Evolutionary conservation across 306 rosid species (phyloP).

Genomic region (Canavalia ensiformis): DNA sequence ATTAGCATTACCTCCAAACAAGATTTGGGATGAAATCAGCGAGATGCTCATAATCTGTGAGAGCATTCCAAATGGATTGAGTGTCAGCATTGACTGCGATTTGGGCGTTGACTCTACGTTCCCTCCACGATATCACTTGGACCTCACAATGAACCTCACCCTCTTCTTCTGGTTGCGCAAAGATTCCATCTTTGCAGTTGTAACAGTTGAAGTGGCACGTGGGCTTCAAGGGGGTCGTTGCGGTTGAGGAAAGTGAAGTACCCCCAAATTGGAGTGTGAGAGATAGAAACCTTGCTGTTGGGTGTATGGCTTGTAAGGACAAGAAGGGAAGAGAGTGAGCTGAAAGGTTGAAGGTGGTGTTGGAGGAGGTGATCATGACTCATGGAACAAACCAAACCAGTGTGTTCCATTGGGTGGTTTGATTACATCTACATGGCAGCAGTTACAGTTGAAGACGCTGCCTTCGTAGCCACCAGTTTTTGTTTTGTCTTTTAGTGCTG

Average conservation of each 20-base stretch:
- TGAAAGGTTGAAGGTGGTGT: constrained; percentile 46
- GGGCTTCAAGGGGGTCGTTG: constrained; percentile 48
- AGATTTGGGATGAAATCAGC: constrained; percentile 95
- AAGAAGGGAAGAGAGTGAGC: constrained; percentile 43
- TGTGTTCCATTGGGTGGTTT: constrained; percentile 18
- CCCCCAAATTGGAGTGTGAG: constrained; percentile 34
- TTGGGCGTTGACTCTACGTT: constrained; percentile 73
- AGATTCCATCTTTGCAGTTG: constrained; percentile 34
- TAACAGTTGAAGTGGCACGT: constrained; percentile 40
- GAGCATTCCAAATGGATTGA: constrained; percentile 83
- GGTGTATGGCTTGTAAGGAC: constrained; percentile 2
- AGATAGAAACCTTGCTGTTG: constrained; percentile 35
- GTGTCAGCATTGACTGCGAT: constrained; percentile 71
- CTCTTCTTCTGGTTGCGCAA: constrained; percentile 8
- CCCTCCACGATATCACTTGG: constrained; percentile 89
- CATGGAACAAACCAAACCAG: neutral
- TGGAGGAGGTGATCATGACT: constrained; percentile 20
- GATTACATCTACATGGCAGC: neutral
- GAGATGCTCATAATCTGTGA: constrained; percentile 89
- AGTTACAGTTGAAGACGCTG: constrained; percentile 19
- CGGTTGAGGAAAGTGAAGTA: constrained; percentile 47
- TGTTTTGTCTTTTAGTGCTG: constrained; percentile 18
- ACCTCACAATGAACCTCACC: constrained; percentile 77
- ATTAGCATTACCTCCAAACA: constrained; percentile 71
- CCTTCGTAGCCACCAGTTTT: constrained; percentile 43